Base-by-base conservation (phyloP, 805 yeast species). In the Candida jianshihensis region DNA sequence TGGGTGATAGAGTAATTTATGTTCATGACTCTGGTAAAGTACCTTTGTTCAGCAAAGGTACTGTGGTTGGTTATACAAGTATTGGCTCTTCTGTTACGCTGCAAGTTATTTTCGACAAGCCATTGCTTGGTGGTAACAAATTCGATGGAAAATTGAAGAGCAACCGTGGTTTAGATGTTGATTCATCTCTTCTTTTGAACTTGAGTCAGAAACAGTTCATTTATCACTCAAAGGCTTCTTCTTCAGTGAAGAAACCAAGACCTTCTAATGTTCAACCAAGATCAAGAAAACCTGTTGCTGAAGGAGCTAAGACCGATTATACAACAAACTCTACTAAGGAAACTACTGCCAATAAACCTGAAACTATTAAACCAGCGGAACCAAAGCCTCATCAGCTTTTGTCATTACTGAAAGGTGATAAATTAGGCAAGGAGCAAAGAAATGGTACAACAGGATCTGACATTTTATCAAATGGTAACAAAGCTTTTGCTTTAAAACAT, bases 1-100 rank as follows among this genome's bases (percentile, higher is more conserved):
- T 92, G 17, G 98, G 98, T 49, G 97, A 92, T 53, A 74, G 98
- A 42, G 86, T 92, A 21, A 72, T 84, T 18, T 88, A 85, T 47
- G 83, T 87, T 17, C 81, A 82, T 48, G 84, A 80, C 48, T 77
- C 84, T 18, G 97, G 97, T 35, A 87, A 85, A 53, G 95, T 89
- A 13, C 95, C 96, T 19, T 61, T 80, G 38, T 87, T 82, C 54
- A 71, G 85, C 19, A 82, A 82, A 51, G 99, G 99, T 56, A 88
- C 96, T 1, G 95, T 92, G 37, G 81, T 85, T 34, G 81, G 83
- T 8, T 86, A 85, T 29, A 70, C 75, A 25, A 74, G 78, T 47
- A 69, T 75, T 25, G 73, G 75, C 9, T 51, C 63, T n/a, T 60
- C 54, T 35, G 56, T 72, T 10, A 72, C 80, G 1, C 64, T 92